Base-by-base conservation (phyloP, 306 rosid genomes). In the Cicer pinnatifidum region DNA sequence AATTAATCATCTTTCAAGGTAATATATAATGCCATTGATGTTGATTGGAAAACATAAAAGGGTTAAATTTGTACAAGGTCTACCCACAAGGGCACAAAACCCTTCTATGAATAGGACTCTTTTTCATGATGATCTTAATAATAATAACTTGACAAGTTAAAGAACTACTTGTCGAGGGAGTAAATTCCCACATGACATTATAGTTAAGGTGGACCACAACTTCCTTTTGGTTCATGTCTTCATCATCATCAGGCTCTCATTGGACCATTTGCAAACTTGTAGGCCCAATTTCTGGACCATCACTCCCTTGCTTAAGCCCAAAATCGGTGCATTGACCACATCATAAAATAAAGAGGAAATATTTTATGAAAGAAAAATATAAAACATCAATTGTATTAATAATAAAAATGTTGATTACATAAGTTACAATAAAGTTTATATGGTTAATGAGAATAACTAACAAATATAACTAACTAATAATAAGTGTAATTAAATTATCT, bases 181-280 rank as follows among this genome's bases (percentile, higher is more conserved):
- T 23, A 73, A 38, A 73, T 67, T 76, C 48, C 7, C 46, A 58
- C 19, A 23, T 38, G 12, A 10, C 3, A 57, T 23, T 57, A 64
- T 62, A 58, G 67, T 33, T 37, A 12, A 69, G 13, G 53, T 35
- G 81, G 84, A 75, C 78, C 81, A 75, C 57, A 70, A 19, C 5
- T 16, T 33, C 19, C 17, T 63, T 43, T 15, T 59, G 15, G 60
- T 57, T 80, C 71, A 73, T 69, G 44, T 28, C 16, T 56, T 50
- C 28, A 10, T 75, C 69, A 58, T 78, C 56, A 15, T 69, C 56
- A 61, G 47, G 69, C 57, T 69, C 54, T 75, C 40, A 17, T 68
- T 69, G 84, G 69, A 75, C 84, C 77, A 70, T 44, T 8, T 60
- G 8, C 28, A 75, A 35, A 38, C 47, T 75, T 52, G 33, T 81